phyloP scores from a whole-genome alignment of 2,329 filamentous ascomycete genomes.

The Sporothrix curviconia region DNA sequence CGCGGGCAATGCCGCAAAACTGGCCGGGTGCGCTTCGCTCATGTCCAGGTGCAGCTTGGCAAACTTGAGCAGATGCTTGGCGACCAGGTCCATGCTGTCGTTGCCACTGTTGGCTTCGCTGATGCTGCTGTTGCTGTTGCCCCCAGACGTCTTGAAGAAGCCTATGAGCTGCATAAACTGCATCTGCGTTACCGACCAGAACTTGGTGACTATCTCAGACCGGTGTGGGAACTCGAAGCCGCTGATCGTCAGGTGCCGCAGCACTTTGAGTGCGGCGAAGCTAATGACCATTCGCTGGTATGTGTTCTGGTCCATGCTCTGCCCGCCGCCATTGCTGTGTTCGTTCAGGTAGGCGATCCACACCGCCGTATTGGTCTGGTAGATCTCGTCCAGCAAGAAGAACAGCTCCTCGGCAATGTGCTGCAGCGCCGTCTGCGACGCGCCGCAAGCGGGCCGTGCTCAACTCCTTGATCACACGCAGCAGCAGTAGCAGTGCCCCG shows the following conservation, averaged over 20 bases:
- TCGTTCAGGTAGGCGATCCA: conserved; percentile 58
- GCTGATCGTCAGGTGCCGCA: conserved; percentile 70
- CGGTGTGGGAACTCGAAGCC: conserved; percentile 81
- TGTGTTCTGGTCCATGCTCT: conserved; percentile 40
- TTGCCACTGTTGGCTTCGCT: not conserved
- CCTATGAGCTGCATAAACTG: conserved; percentile 73
- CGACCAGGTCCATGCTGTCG: conserved; percentile 49
- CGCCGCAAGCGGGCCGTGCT: conserved; percentile 69
- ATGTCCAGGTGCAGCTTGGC: conserved; percentile 88
- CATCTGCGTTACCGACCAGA: conserved; percentile 72
- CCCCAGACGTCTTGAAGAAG: conserved; percentile 20
- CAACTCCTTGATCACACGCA: conserved; percentile 87
- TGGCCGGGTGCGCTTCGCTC: conserved; percentile 69
- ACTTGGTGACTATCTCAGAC: conserved; percentile 66
- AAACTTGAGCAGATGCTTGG: conserved; percentile 82
- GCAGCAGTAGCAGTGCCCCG: conserved; percentile 66
- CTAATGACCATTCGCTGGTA: conserved; percentile 68
- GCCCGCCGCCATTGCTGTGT: not conserved
- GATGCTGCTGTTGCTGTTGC: conserved; percentile 46
- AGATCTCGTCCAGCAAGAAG: conserved; percentile 71
- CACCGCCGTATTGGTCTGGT: conserved; percentile 61
- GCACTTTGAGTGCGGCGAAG: conserved; percentile 67
- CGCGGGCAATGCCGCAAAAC: conserved; percentile 75
- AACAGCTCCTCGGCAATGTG: conserved; percentile 76
- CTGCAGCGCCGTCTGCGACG: conserved; percentile 70